Percentiles rank a stretch among this genome's conserved stretches.
Evolutionary conservation across 2,329 filamentous ascomycete species (phyloP).

Genomic region (Fusarium palustre): DNA sequence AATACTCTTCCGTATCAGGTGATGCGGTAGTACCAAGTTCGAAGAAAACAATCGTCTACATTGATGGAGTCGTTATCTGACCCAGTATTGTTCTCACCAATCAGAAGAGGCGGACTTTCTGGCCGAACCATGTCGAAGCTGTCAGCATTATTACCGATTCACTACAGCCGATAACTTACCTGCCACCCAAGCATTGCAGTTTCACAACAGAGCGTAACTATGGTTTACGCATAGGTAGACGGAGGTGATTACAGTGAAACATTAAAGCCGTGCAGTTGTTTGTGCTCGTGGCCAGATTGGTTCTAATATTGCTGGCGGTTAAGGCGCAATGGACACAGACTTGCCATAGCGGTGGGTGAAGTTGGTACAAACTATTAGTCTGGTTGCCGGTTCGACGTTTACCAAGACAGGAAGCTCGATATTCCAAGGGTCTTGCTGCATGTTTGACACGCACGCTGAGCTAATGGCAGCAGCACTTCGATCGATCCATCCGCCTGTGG

Average conservation of each 20-base stretch:
- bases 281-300: neutral
- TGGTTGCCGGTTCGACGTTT: constrained; percentile 12
- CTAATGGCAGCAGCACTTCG: constrained; percentile 39
- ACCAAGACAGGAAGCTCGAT: constrained; percentile 43
- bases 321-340: constrained; percentile 8
- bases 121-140: neutral
- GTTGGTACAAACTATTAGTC: neutral
- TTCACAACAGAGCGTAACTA: neutral
- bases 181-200: neutral
- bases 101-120: neutral
- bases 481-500: constrained; percentile 42
- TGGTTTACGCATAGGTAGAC: neutral
- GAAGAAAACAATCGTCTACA: constrained; percentile 17
- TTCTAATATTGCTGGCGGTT: constrained; percentile 2
- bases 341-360: neutral
- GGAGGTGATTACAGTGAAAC: neutral
- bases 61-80: constrained; percentile 34
- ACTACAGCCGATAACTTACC: neutral
- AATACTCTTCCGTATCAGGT: constrained; percentile 40
- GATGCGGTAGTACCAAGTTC: constrained; percentile 36
- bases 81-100: constrained; percentile 22
- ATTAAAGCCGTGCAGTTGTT: neutral
- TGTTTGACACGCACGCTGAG: constrained; percentile 39
- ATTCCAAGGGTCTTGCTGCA: constrained; percentile 40
- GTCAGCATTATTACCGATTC: constrained; percentile 8